phyloP scores from a whole-genome alignment of 352 stramenopile species.

The Phytopythium oedochilum region DNA sequence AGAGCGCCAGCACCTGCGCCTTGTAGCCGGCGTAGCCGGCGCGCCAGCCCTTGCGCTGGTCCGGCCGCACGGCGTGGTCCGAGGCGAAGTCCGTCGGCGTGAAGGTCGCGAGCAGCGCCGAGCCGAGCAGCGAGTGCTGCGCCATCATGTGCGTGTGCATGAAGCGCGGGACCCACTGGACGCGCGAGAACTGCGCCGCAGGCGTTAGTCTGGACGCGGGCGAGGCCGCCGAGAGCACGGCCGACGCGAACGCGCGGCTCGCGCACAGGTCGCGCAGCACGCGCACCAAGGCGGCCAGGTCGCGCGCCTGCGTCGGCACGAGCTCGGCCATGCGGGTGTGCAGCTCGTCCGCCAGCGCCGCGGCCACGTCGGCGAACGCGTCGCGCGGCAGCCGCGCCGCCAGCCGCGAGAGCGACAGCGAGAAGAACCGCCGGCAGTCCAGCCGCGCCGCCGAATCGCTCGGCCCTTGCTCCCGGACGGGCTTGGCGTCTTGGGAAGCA shows the following conservation, averaged over 20 bases:
- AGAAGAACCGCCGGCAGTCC: constrained; percentile 21
- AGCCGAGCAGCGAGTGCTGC: constrained; percentile 50
- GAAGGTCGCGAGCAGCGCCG: constrained; percentile 53
- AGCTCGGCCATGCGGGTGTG: constrained; percentile 45
- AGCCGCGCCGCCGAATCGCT: constrained; percentile 18
- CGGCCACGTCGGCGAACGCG: background rate
- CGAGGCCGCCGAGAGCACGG: constrained; percentile 17
- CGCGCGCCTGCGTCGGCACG: constrained; percentile 36
- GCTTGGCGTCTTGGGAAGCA: constrained; percentile 6
- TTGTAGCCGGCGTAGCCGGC: constrained; percentile 31
- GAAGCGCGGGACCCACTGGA: constrained; percentile 42
- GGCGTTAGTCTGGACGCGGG: constrained; percentile 4
- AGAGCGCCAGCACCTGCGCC: constrained; percentile 21
- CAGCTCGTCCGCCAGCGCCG: constrained; percentile 39
- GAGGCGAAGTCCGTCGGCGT: constrained; percentile 45
- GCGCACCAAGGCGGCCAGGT: constrained; percentile 28
- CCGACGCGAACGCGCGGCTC: constrained; percentile 19
- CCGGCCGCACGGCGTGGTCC: constrained; percentile 13
- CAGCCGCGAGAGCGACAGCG: constrained; percentile 19
- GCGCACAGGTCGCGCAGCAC: constrained; percentile 41
- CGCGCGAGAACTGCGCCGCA: constrained; percentile 5
- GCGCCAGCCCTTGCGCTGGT: constrained; percentile 40
- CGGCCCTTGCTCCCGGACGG: constrained; percentile 2
- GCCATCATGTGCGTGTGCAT: constrained; percentile 46
- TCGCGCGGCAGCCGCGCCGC: background rate